phyloP scores from a whole-genome alignment of 2,329 filamentous ascomycete genomes.

The Pseudogymnoascus sp. region DNA sequence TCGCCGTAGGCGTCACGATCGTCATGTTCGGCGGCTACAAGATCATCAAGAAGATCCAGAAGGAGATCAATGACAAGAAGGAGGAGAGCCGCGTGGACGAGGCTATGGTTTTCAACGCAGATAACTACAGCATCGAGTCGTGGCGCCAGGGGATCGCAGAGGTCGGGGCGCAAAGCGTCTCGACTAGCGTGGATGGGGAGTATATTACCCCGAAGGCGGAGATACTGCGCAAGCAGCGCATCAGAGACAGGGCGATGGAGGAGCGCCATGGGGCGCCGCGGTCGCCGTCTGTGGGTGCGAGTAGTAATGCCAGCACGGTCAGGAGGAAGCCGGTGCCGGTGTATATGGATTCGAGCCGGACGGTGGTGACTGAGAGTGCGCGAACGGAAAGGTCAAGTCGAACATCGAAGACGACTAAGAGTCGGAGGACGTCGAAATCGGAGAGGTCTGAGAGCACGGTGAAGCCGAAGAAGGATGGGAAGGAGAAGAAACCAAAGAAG shows the following conservation, averaged over 20 bases:
- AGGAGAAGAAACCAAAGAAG: not conserved
- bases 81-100: constrained; percentile 19
- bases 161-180: constrained; percentile 23
- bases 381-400: constrained; percentile 26
- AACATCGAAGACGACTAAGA: constrained; percentile 16
- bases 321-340: constrained; percentile 1
- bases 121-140: constrained; percentile 27
- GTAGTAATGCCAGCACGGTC: constrained; percentile 5
- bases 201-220: constrained; percentile 29
- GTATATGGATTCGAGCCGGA: constrained; percentile 6
- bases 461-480: not conserved
- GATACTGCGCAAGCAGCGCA: constrained; percentile 22
- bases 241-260: constrained; percentile 21
- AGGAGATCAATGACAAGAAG: constrained; percentile 26
- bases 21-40: constrained; percentile 96
- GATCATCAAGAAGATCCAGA: constrained; percentile 80
- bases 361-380: constrained; percentile 15
- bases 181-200: constrained; percentile 28
- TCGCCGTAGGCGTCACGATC: constrained; percentile 86
- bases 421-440: constrained; percentile 15
- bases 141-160: constrained; percentile 30
- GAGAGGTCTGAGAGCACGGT: constrained; percentile 15
- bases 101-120: constrained; percentile 24
- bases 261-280: constrained; percentile 16
- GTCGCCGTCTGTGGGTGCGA: not conserved